Evolutionary conservation across 2,329 filamentous ascomycete genomes (phyloP), one percentile per base, ranked within the genome.

Genomic region (Diaporthe citrichinensis): DNA sequence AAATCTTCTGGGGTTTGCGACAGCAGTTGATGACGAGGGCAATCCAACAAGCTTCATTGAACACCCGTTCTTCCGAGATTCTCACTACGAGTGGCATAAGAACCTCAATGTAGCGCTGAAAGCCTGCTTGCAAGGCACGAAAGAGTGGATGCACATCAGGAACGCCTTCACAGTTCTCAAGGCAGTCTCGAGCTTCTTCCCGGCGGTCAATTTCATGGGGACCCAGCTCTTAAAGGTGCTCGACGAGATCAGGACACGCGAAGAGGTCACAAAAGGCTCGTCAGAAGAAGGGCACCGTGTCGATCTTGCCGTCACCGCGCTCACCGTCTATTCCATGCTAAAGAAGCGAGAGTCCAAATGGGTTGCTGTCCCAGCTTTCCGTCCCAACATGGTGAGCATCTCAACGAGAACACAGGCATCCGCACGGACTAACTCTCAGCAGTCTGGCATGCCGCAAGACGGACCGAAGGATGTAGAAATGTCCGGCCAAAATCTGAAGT

Each of bases 121-220:
- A 82, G 90, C 90, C 51, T 98, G 96, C 82, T 88, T 99, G 62
- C 91, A 92, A 25, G 93, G 93, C 39, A 92, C 91, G 44, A 77
- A 77, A 58, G 96, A 98, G 84, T 99, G 97, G 90, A 98, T 98
- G 94, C 96, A 98, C 83, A 98, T 98, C 82, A 93, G 96, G 73
- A 99, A 99, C 82, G 95, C 95, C 59, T 97, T 98, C 79, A 97
- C 94, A 75, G 89, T 98, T 5, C 88, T 99, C 76, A 97, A 97
- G 82, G 90, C 91, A 15, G 89, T 98, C 65, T 90, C 95, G 34
- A 92, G 95, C 69, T 90, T 92, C 80, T 99, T 98, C 88, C 97
- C 97, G 5, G 93, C 93, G 23, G 91, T 98, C 75, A 95, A 98
- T 81, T 97, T 95, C 83, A 96, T 98, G 89, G 97, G 95, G 46